Conservation (phyloP, 1,139 yeast species). For the Kurtzmaniella quercitrusa region DNA sequence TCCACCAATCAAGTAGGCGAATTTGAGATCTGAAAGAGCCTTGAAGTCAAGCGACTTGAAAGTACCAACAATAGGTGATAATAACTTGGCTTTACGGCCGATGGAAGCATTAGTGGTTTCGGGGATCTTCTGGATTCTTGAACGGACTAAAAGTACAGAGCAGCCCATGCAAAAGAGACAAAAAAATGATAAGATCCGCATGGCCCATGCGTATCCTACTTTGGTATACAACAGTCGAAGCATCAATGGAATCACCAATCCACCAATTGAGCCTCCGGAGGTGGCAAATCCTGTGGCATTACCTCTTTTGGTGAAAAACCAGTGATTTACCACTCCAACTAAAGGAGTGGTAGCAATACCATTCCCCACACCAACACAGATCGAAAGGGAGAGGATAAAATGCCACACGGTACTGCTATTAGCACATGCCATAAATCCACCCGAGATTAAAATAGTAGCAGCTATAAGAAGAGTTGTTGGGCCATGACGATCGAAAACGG, state of each 20-base stretch:
- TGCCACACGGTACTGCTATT: conserved; percentile 48
- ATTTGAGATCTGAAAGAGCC: conserved; percentile 19
- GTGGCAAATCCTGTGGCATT: conserved; percentile 56
- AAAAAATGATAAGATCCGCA: conserved; percentile 51
- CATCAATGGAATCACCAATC: conserved; percentile 57
- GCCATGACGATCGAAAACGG: conserved; percentile 47
- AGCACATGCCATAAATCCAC: conserved; percentile 51
- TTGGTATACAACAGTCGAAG: conserved; percentile 47
- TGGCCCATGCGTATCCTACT: conserved; percentile 62
- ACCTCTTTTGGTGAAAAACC: conserved; percentile 52
- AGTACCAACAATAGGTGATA: neutral
- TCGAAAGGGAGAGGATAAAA: conserved; percentile 50
- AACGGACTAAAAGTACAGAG: conserved; percentile 43
- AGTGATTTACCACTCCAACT: conserved; percentile 56
- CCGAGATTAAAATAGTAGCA: conserved; percentile 41
- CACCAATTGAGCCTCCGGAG: conserved; percentile 64
- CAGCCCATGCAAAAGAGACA: conserved; percentile 37
- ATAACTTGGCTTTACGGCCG: neutral
- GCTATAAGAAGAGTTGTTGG: conserved; percentile 36
- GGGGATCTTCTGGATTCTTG: conserved; percentile 31
- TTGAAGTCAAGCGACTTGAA: conserved; percentile 8
- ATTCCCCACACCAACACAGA: conserved; percentile 52
- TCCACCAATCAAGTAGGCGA: conserved; percentile 25
- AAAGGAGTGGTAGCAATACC: conserved; percentile 56
- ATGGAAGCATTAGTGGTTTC: neutral